Percentiles rank a stretch among this genome's conserved stretches.
Conservation (phyloP, 1,284 basidiomycete species). For the Ganoderma leucocontextum region DNA sequence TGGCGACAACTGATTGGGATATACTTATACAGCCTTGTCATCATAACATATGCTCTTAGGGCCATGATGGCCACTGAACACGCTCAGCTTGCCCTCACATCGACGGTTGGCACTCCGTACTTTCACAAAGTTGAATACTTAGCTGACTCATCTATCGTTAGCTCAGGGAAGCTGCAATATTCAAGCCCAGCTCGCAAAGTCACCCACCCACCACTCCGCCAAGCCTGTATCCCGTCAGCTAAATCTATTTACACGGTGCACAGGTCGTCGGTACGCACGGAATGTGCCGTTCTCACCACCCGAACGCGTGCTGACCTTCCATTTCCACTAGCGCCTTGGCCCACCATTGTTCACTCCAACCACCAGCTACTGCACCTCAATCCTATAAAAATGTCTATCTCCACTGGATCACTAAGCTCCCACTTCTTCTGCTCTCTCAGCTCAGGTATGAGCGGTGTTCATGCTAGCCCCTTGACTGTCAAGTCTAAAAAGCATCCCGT, state of each 20-base stretch:
- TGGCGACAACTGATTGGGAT: no score
- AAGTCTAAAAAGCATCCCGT: slow-evolving; percentile 4
- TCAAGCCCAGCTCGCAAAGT: no score
- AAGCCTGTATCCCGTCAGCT: no score
- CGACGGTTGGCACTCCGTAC: no score
- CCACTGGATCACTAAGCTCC: not conserved
- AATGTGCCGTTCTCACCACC: not conserved
- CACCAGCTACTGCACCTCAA: not conserved
- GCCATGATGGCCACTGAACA: no score
- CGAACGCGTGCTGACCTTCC: not conserved
- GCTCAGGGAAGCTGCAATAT: no score
- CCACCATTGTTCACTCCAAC: slow-evolving; percentile 4
- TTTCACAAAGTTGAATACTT: no score
- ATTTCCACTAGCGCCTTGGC: not conserved
- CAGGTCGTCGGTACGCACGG: not conserved
- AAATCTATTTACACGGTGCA: not conserved
- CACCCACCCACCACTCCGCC: no score
- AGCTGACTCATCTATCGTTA: no score
- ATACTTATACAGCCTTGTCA: no score
- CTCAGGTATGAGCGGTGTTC: slow-evolving; percentile 5
- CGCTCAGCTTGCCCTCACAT: no score
- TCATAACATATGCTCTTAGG: no score
- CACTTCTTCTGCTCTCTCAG: not conserved
- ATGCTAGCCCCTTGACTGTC: not conserved
- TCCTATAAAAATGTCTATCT: slow-evolving; percentile 8